A percentile compares a stretch with the other conserved stretches of the same genome.
phyloP scores from a whole-genome alignment of 176 grass and related monocot genomes.

The Calamus simplicifolius region DNA sequence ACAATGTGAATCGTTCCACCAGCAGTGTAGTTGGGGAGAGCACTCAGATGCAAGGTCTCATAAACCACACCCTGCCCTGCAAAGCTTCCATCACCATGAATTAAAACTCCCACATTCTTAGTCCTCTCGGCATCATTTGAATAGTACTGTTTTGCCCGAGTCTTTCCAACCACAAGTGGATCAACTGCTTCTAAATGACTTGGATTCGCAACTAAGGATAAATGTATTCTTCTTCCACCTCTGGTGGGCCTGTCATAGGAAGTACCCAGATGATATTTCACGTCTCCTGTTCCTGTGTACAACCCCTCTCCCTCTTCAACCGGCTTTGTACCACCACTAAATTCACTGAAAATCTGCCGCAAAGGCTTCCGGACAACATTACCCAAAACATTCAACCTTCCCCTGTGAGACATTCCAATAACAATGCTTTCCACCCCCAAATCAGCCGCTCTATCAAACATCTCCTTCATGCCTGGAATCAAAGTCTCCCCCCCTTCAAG shows the following conservation, averaged over 20 bases:
- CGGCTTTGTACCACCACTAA: slow-evolving; percentile 35
- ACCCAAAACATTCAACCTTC: slow-evolving; percentile 28
- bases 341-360: slow-evolving; percentile 42
- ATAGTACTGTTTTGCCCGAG: slow-evolving; percentile 33
- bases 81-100: slow-evolving; percentile 27
- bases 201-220: slow-evolving; percentile 30
- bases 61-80: slow-evolving; percentile 21
- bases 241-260: slow-evolving; percentile 32
- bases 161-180: slow-evolving; percentile 32
- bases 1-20: slow-evolving; percentile 29
- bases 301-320: slow-evolving; percentile 28
- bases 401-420: slow-evolving; percentile 45
- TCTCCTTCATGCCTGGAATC: slow-evolving; percentile 47
- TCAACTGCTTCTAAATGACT: slow-evolving; percentile 39
- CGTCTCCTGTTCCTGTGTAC: slow-evolving; percentile 39
- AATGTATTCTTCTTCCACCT: slow-evolving; percentile 27
- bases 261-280: slow-evolving; percentile 41
- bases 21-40: slow-evolving; percentile 24
- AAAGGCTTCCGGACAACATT: slow-evolving; percentile 42
- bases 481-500: slow-evolving; percentile 41
- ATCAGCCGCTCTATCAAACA: slow-evolving; percentile 37
- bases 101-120: slow-evolving; percentile 14
- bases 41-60: slow-evolving; percentile 20
- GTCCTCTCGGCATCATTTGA: slow-evolving; percentile 16
- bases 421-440: slow-evolving; percentile 45